Conservation (phyloP, 192 early-diverging fungal genomes). For the Jimgerdemannia lactiflua region DNA sequence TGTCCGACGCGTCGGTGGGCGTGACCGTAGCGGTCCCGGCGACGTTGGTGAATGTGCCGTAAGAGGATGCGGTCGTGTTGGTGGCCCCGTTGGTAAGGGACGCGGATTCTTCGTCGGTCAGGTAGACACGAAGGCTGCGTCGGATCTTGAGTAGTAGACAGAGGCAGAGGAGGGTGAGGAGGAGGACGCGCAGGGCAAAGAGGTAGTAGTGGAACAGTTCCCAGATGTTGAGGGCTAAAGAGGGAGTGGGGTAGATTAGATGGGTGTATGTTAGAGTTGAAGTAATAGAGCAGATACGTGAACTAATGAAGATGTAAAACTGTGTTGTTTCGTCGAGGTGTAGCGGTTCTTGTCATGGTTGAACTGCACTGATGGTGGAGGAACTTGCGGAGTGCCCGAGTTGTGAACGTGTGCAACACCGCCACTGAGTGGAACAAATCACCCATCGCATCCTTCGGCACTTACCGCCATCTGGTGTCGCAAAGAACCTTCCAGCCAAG, state of each 20-base stretch:
- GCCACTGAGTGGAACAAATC: background rate
- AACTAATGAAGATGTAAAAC: background rate
- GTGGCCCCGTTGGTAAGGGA: background rate
- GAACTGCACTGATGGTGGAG: background rate
- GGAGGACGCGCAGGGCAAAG: background rate
- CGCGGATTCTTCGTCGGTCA: background rate
- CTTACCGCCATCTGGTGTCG: background rate
- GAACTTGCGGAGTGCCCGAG: background rate
- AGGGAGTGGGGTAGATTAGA: background rate
- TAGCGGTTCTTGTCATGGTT: background rate
- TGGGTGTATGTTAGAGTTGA: background rate
- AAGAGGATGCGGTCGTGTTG: constrained; percentile 8
- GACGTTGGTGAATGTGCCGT: constrained; percentile 18
- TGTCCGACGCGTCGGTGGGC: too few relatives aligned
- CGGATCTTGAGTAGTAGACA: background rate
- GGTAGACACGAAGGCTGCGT: background rate
- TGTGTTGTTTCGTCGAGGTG: background rate
- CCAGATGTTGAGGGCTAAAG: background rate
- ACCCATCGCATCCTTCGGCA: background rate
- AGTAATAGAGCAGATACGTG: background rate
- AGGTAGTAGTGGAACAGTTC: background rate
- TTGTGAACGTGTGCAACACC: background rate
- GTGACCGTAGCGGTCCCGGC: background rate
- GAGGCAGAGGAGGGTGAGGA: background rate
- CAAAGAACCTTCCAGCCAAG: background rate